phyloP scores from a whole-genome alignment of 345 rosid species.

The Hypericum perforatum region DNA sequence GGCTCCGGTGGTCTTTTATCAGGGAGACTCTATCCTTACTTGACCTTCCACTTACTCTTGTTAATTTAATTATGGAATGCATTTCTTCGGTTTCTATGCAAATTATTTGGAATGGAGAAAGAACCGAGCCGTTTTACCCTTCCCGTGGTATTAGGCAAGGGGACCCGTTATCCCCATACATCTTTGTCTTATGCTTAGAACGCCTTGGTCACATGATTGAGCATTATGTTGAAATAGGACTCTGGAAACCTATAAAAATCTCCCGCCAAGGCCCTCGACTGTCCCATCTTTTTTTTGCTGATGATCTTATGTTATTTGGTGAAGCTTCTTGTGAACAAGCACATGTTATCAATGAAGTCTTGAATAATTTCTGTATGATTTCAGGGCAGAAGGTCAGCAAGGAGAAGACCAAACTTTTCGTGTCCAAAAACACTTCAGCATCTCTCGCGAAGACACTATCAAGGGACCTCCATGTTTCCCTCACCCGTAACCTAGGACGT shows the following conservation, averaged over 20 bases:
- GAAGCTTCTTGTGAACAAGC: neutral
- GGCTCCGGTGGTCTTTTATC: neutral
- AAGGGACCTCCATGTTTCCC: neutral
- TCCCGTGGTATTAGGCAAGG: neutral
- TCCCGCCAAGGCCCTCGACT: neutral
- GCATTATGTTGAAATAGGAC: neutral
- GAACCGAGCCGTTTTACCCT: neutral
- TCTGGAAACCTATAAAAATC: neutral
- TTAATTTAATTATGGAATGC: neutral
- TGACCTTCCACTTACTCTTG: neutral
- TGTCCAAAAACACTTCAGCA: neutral
- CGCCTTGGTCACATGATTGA: neutral
- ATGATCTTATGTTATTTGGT: neutral
- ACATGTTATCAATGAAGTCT: neutral
- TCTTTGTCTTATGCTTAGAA: neutral
- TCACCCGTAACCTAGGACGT: neutral
- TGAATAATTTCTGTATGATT: neutral
- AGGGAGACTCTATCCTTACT: neutral
- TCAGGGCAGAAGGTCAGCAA: neutral
- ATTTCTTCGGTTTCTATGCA: neutral
- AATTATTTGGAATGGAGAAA: neutral
- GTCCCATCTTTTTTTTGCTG: neutral
- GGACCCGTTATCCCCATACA: neutral
- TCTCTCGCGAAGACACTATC: neutral
- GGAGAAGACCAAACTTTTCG: neutral